Evolutionary conservation across 2,329 filamentous ascomycete genomes (phyloP).

Genomic region (Colletotrichum neosansevieriae): DNA sequence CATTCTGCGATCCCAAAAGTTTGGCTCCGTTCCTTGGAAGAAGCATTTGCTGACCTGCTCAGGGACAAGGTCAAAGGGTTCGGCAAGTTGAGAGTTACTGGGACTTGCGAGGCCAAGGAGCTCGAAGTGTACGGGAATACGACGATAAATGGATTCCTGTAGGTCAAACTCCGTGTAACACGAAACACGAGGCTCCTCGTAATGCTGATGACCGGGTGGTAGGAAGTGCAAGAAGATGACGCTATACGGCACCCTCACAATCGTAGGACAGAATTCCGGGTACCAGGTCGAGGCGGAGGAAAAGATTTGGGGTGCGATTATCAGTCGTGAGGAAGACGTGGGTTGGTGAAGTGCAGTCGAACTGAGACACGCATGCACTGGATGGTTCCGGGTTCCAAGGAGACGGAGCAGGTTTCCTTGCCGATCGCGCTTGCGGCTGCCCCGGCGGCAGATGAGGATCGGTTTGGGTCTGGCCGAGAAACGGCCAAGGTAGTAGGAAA

Average conservation of each 20-base stretch:
- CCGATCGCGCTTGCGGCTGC: neutral
- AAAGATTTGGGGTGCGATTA: slow-evolving; percentile 56
- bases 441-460: neutral
- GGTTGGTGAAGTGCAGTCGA: slow-evolving; percentile 50
- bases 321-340: slow-evolving; percentile 55
- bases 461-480: too few relatives aligned
- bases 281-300: slow-evolving; percentile 58
- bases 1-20: neutral
- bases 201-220: slow-evolving; percentile 11
- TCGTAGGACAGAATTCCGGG: slow-evolving; percentile 58
- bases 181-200: neutral
- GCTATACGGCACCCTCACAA: slow-evolving; percentile 60
- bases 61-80: slow-evolving; percentile 61
- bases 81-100: slow-evolving; percentile 59
- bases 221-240: slow-evolving; percentile 58
- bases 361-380: slow-evolving; percentile 14
- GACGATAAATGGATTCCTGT: slow-evolving; percentile 60
- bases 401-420: neutral
- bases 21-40: neutral
- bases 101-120: slow-evolving; percentile 56
- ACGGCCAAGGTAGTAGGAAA: too few relatives aligned
- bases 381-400: neutral
- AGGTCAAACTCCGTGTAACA: slow-evolving; percentile 39
- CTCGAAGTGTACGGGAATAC: slow-evolving; percentile 62
- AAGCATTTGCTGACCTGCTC: neutral